phyloP scores from a whole-genome alignment of 2,329 filamentous ascomycete genomes.

The Coleophoma crateriformis region DNA sequence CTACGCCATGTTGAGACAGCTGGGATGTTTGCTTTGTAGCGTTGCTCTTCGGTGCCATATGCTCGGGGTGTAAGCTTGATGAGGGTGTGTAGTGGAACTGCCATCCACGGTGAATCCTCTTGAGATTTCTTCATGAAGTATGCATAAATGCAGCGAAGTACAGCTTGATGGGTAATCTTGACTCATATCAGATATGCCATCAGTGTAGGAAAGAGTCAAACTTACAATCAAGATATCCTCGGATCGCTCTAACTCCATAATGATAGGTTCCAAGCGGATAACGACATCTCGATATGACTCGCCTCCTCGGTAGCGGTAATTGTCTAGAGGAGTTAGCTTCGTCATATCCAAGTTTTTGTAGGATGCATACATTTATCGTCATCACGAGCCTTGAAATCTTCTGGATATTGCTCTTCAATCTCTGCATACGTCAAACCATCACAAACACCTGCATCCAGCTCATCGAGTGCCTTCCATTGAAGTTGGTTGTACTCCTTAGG shows the following conservation, averaged over 20 bases:
- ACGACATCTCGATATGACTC: constrained; percentile 92
- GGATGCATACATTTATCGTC: constrained; percentile 70
- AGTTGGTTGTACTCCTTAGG: constrained; percentile 82
- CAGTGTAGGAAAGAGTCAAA: background rate
- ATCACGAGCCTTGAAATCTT: constrained; percentile 92
- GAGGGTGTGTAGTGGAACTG: constrained; percentile 90
- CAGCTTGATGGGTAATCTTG: constrained; percentile 82
- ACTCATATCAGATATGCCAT: background rate
- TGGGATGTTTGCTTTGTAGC: constrained; percentile 85
- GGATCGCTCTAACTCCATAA: constrained; percentile 95
- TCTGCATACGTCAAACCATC: constrained; percentile 86
- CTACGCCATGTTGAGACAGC: constrained; percentile 95
- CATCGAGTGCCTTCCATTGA: constrained; percentile 97
- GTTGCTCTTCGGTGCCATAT: constrained; percentile 86
- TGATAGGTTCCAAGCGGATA: constrained; percentile 95
- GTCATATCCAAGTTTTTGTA: background rate
- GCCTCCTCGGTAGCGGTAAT: constrained; percentile 95
- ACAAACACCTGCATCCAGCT: constrained; percentile 93
- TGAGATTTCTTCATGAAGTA: constrained; percentile 99
- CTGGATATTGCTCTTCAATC: constrained; percentile 84
- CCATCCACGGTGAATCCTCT: constrained; percentile 94
- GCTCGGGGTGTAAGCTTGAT: constrained; percentile 95
- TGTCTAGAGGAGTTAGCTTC: constrained; percentile 43
- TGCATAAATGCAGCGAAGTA: constrained; percentile 93
- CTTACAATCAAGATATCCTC: constrained; percentile 87